These are phyloP conservation scores for Alloteropsis angusta DNA, from an alignment of 202 grass and related monocot species.

Conservation along the genomic window DNA sequence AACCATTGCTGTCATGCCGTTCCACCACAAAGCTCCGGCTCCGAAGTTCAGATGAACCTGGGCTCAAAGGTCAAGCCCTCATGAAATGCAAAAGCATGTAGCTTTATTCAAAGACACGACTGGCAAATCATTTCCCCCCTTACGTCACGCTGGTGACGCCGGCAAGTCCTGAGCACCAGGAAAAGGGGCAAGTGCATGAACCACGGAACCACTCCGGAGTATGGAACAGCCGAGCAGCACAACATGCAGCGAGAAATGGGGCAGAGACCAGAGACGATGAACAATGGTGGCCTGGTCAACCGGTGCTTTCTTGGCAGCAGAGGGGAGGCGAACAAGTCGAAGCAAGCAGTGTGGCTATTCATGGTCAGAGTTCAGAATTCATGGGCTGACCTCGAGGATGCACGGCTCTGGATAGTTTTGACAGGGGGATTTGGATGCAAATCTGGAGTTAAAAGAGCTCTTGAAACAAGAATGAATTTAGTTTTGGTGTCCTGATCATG, in stretches of 20 bases:
- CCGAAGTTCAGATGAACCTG: constrained; percentile 22
- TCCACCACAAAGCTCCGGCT: not conserved
- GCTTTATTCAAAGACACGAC: not conserved
- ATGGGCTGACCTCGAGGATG: not conserved
- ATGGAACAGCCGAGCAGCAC: not conserved
- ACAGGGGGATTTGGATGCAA: not conserved
- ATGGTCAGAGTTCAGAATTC: not conserved
- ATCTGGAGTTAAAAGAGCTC: not conserved
- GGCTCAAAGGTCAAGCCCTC: not conserved
- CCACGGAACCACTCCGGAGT: not conserved
- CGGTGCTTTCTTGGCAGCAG: not conserved
- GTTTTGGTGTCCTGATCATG: not conserved
- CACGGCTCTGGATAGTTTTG: not conserved
- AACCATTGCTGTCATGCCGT: not conserved
- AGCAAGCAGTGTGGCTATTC: not conserved
- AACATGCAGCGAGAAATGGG: not conserved
- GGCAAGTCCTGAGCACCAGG: not conserved
- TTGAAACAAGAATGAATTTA: not conserved
- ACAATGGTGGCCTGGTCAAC: not conserved
- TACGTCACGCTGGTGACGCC: constrained; percentile 21
- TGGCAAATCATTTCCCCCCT: too few species aligned
- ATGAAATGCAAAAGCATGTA: not conserved
- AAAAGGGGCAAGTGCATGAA: constrained; percentile 20
- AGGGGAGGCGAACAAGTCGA: not conserved
- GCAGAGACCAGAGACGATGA: not conserved